Evolutionary conservation across 2,329 filamentous ascomycete species (phyloP), one percentile per base, ranked within the genome.

Genomic region (Gyromitra esculenta): DNA sequence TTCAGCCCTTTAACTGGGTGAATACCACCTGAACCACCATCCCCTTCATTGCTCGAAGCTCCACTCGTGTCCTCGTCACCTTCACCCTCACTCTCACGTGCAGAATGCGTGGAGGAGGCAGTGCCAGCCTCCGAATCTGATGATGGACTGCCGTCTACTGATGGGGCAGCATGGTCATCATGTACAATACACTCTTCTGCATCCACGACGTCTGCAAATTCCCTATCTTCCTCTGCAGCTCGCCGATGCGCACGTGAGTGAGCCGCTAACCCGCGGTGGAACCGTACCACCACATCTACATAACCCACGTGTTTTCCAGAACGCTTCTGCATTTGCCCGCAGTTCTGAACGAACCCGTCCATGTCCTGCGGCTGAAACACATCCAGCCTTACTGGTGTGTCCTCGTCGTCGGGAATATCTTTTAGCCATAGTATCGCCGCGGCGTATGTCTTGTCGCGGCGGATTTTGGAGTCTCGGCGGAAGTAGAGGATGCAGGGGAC

Each of bases 351-450:
- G 18, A 81, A 77, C 25, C 81, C 80, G 79, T 91, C 87, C 31
- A 90, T 89, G 81, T 89, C 90, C 89, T 90, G 87, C 25, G 93
- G 97, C 66, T 88, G 90, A 91, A 93, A 93, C 1, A 93, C 87
- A 4, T 88, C 83, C 1, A 93, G 81, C 3, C 85, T 86, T 7
- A 91, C 80, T 0, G 86, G 88, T 56, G 86, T 84, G 67, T 90
- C 86, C 80, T 91, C 88, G 75, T 92, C 91, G 73, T 93, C 91
- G 0, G 86, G 84, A 0, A 93, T 85, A n/a, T 92, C 88, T 78
- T 89, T 88, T 18, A 92, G 85, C 91, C 91, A 92, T 1, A 92
- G 83, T 1, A 91, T 86, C 5, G 87, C 86, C 79, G 91, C 91
- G 0, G 89, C 90, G 1, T 86, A 84, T 0, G 88, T 89, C 72